Conservation (phyloP, 306 rosid species). For the cucumber (Cucumis sativus) region Cucumber_9930_V3 NC_026655.2:31695001-31695500, state of each 20-base stretch:
- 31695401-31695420: slow-evolving; percentile 5
- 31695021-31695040: too few relatives aligned
- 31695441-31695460: slow-evolving; percentile 1
- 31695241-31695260: slow-evolving; percentile 33
- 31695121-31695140: too few relatives aligned
- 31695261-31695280: slow-evolving; percentile 9
- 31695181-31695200: slow-evolving; percentile 26
- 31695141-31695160: background rate
- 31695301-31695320: background rate
- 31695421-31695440: background rate
- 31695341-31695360: slow-evolving; percentile 41
- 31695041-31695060: too few relatives aligned
- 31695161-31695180: background rate
- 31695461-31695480: slow-evolving; percentile 31
- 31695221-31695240: slow-evolving; percentile 27
- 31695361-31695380: slow-evolving; percentile 22
- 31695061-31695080: too few relatives aligned
- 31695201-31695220: slow-evolving; percentile 53
- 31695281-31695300: slow-evolving; percentile 4
- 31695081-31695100: too few relatives aligned
- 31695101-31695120: too few relatives aligned
- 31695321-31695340: slow-evolving; percentile 8
- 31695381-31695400: slow-evolving; percentile 31
- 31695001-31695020: too few relatives aligned
- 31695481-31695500: slow-evolving; percentile 64